Evolutionary conservation across 2,329 filamentous ascomycete genomes (phyloP).

Genomic region (Rutstroemia sp.): DNA sequence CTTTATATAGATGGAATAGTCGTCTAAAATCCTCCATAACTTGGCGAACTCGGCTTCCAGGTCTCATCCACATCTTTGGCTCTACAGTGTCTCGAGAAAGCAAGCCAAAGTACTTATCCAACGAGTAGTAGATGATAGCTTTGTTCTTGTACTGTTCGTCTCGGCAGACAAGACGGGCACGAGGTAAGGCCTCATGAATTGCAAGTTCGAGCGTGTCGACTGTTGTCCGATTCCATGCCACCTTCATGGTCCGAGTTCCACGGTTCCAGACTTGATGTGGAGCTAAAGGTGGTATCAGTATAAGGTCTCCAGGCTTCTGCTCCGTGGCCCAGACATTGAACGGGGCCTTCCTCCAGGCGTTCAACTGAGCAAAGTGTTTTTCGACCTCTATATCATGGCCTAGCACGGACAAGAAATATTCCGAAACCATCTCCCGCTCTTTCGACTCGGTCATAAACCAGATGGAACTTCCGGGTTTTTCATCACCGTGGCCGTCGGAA

Average conservation of each 20-base stretch:
- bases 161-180: slow-evolving; percentile 83
- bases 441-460: slow-evolving; percentile 99
- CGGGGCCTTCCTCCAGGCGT: slow-evolving; percentile 89
- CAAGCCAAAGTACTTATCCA: slow-evolving; percentile 70
- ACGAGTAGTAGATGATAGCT: slow-evolving; percentile 82
- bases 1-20: slow-evolving; percentile 70
- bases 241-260: slow-evolving; percentile 92
- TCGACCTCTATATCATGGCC: slow-evolving; percentile 97
- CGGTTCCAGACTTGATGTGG: slow-evolving; percentile 98
- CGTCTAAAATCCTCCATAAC: slow-evolving; percentile 77
- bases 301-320: slow-evolving; percentile 84
- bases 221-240: slow-evolving; percentile 95
- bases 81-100: slow-evolving; percentile 40
- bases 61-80: slow-evolving; percentile 35
- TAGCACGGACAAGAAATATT: slow-evolving; percentile 88
- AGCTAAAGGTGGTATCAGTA: slow-evolving; percentile 84
- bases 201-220: slow-evolving; percentile 85
- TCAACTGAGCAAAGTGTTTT: slow-evolving; percentile 91
- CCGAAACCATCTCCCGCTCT: slow-evolving; percentile 80
- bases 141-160: slow-evolving; percentile 99
- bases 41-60: slow-evolving; percentile 47
- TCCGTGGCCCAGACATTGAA: slow-evolving; percentile 92
- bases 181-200: slow-evolving; percentile 77
- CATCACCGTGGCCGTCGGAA: slow-evolving; percentile 64
- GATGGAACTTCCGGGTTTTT: slow-evolving; percentile 80